A percentile compares a stretch with the other conserved stretches of the same genome.
These are phyloP conservation scores for Nicotiana noctiflora DNA, from an alignment of 257 asterid species.

Conservation along the genomic window DNA sequence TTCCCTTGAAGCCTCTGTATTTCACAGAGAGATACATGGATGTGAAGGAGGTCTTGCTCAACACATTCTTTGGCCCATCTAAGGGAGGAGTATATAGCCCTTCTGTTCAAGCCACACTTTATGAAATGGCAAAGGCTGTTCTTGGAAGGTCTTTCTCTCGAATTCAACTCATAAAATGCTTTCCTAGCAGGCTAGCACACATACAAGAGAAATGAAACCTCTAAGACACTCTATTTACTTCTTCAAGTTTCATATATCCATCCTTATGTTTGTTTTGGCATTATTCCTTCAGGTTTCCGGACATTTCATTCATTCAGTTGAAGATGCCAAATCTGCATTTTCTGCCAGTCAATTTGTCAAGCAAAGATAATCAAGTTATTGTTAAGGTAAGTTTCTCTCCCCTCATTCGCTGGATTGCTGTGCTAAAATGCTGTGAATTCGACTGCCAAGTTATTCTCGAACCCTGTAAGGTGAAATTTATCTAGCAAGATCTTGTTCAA, in stretches of 20 bases:
- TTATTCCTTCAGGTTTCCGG: conserved; percentile 62
- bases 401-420: not conserved
- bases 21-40: conserved; percentile 55
- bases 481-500: not conserved
- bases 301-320: conserved; percentile 55
- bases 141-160: conserved; percentile 57
- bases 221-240: not conserved
- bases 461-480: not conserved
- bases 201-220: not conserved
- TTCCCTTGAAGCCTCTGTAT: conserved; percentile 49
- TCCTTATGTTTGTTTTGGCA: conserved; percentile 11
- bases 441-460: not conserved
- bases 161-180: not conserved
- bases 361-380: conserved; percentile 65
- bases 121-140: conserved; percentile 70
- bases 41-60: conserved; percentile 57
- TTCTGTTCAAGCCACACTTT: conserved; percentile 89
- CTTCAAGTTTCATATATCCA: not conserved
- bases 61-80: conserved; percentile 74
- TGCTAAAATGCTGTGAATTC: not conserved
- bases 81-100: conserved; percentile 86
- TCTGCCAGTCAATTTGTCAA: conserved; percentile 79
- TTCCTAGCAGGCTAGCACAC: not conserved
- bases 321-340: conserved; percentile 96
- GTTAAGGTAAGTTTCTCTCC: conserved; percentile 51